These are phyloP conservation scores for Prunella vulgaris DNA, from an alignment of 257 asterid species.

Conservation along the genomic window DNA sequence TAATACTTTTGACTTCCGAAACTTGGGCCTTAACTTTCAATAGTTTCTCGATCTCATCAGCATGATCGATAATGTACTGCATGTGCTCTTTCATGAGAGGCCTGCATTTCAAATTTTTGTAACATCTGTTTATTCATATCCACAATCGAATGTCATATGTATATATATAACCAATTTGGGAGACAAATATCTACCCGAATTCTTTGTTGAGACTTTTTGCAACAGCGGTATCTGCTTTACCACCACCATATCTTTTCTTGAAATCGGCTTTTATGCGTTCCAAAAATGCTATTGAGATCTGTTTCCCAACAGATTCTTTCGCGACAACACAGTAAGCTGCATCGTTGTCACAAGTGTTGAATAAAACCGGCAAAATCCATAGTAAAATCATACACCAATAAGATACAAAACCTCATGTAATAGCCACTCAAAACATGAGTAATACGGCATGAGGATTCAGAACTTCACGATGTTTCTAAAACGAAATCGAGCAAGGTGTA, in stretches of 20 bases:
- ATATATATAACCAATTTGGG: not conserved
- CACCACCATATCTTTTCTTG: constrained; percentile 90
- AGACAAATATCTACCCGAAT: constrained; percentile 53
- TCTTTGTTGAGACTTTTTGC: constrained; percentile 90
- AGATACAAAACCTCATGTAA: not conserved
- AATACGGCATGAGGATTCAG: not conserved
- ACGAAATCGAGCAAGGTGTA: not conserved
- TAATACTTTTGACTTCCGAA: constrained; percentile 78
- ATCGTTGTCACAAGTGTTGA: constrained; percentile 7
- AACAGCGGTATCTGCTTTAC: constrained; percentile 85
- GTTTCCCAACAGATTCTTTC: constrained; percentile 87
- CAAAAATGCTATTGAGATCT: constrained; percentile 76
- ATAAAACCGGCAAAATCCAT: not conserved
- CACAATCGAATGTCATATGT: not conserved
- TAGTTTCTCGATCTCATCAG: constrained; percentile 86
- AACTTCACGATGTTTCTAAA: not conserved
- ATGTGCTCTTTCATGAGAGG: constrained; percentile 85
- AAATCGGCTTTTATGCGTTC: constrained; percentile 88
- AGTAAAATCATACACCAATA: not conserved
- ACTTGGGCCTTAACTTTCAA: constrained; percentile 90
- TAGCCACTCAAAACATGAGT: not conserved
- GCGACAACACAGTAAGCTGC: constrained; percentile 95
- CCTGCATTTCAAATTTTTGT: constrained; percentile 30
- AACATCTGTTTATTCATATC: not conserved
- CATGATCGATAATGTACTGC: constrained; percentile 86